Percentiles rank a stretch among this genome's conserved stretches.
phyloP scores from a whole-genome alignment of 1,284 basidiomycete species.

The Rhodotorula sp. region DNA sequence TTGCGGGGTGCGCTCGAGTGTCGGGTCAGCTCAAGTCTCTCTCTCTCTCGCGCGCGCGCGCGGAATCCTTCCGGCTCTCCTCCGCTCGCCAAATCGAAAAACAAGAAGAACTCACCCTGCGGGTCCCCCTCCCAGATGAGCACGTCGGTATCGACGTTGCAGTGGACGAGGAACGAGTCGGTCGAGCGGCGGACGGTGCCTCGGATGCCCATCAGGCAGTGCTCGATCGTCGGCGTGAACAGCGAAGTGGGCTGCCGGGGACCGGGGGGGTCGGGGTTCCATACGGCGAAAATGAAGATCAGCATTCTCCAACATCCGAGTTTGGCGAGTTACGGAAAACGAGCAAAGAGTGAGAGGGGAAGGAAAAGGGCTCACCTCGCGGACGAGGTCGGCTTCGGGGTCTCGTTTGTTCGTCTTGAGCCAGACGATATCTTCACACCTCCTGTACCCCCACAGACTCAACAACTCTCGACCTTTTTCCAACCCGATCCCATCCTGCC shows the following conservation, averaged over 20 bases:
- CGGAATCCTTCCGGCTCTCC: too few relatives aligned
- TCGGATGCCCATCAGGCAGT: conserved; percentile 97
- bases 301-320: neutral
- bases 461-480: conserved; percentile 89
- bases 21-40: neutral
- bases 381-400: conserved; percentile 23
- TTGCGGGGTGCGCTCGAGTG: conserved; percentile 3
- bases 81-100: too few relatives aligned
- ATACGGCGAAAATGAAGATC: neutral
- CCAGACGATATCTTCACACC: conserved; percentile 98
- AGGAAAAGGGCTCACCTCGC: too few relatives aligned
- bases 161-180: conserved; percentile 91
- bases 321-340: neutral
- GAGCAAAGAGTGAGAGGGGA: too few relatives aligned
- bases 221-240: conserved; percentile 85
- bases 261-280: too few relatives aligned
- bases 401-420: conserved; percentile 75
- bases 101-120: conserved; percentile 9
- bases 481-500: conserved; percentile 58
- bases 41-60: too few relatives aligned
- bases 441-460: conserved; percentile 84
- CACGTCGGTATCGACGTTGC: conserved; percentile 97
- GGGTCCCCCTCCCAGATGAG: conserved; percentile 90
- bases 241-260: conserved; percentile 52
- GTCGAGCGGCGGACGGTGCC: conserved; percentile 92